These are phyloP conservation scores for Caryopteris hybrid DNA, from an alignment of 305 asterid genomes.

Conservation along the genomic window DNA sequence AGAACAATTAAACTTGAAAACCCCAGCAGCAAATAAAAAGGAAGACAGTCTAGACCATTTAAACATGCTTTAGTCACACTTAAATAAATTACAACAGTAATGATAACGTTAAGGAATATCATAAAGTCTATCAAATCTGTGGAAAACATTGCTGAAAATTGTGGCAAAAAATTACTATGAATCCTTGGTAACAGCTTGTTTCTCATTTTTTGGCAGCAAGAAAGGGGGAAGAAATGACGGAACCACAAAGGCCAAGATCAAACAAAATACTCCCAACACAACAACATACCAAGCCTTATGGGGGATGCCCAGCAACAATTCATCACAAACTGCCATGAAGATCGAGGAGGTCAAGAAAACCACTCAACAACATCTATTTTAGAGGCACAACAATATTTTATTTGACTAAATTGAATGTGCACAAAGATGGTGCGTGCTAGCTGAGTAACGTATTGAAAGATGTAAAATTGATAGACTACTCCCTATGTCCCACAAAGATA, in stretches of 20 bases:
- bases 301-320: constrained; percentile 77
- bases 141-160: neutral
- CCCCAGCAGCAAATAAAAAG: neutral
- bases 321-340: constrained; percentile 77
- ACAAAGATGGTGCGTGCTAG: neutral
- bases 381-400: neutral
- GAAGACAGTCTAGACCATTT: neutral
- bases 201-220: constrained; percentile 54
- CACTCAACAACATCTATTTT: too few species aligned
- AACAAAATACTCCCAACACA: constrained; percentile 47
- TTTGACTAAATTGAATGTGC: neutral
- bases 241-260: constrained; percentile 52
- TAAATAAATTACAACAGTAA: neutral
- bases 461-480: neutral
- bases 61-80: neutral
- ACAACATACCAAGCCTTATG: constrained; percentile 70
- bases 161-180: constrained; percentile 21
- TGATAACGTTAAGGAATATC: constrained; percentile 6
- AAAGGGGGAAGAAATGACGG: constrained; percentile 65
- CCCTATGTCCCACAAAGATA: too few species aligned
- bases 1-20: neutral
- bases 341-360: constrained; percentile 16
- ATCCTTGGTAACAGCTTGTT: constrained; percentile 37
- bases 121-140: constrained; percentile 6
- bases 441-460: neutral